Evolutionary conservation across 2,329 filamentous ascomycete species (phyloP).

Genomic region (Aureobasidium melanogenum): DNA sequence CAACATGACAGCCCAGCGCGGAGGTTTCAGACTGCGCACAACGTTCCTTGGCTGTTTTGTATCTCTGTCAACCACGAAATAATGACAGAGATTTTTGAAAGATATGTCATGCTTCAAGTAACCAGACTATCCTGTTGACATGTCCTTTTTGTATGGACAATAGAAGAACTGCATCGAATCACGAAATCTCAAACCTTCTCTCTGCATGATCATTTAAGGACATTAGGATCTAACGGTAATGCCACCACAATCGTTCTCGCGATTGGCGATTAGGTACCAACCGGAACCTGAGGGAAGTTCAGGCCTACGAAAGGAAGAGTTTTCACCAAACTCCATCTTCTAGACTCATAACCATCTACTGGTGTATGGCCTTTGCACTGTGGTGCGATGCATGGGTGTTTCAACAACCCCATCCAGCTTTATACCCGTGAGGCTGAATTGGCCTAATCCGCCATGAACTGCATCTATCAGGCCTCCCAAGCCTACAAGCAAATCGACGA

Average conservation of each 20-base stretch:
- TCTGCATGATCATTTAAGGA: not conserved
- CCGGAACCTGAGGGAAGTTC: not conserved
- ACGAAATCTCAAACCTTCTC: not conserved
- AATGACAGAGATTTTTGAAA: not conserved
- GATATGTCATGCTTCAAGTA: not conserved
- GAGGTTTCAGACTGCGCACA: slow-evolving; percentile 8
- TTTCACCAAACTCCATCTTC: not conserved
- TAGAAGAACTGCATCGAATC: not conserved
- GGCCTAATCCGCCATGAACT: not conserved
- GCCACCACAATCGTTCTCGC: not conserved
- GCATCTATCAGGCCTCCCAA: not conserved
- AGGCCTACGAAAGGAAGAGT: not conserved
- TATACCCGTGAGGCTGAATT: not conserved
- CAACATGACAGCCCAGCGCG: slow-evolving; percentile 2
- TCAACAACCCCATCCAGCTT: not conserved
- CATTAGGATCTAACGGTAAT: not conserved
- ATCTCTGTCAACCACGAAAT: not conserved
- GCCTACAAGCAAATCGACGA: not conserved
- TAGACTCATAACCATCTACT: not conserved
- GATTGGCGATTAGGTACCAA: not conserved
- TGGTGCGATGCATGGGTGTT: not conserved
- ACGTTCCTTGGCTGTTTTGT: slow-evolving; percentile 10
- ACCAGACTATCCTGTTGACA: not conserved
- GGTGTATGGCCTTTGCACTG: not conserved
- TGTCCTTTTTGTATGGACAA: not conserved